Percentiles rank a stretch among this genome's conserved stretches.
These are phyloP conservation scores for Shiraia sp. DNA, from an alignment of 2,329 filamentous ascomycete species.

Conservation along the genomic window DNA sequence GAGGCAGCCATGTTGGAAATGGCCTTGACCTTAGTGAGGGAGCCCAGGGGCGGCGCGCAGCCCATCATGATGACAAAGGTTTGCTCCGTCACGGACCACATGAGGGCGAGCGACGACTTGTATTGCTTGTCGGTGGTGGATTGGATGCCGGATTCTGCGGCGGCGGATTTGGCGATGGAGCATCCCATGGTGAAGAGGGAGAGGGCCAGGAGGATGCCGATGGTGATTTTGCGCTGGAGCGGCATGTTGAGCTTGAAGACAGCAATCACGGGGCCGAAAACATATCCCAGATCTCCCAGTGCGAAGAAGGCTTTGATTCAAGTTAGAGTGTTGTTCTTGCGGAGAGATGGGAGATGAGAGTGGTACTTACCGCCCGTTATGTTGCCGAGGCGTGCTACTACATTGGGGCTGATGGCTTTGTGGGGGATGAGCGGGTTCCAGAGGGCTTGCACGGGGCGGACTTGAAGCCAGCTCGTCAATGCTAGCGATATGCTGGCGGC, in stretches of 20 bases:
- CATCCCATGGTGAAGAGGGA: slow-evolving; percentile 6
- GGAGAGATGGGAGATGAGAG: too few relatives aligned
- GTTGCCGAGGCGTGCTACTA: neutral
- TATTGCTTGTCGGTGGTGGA: slow-evolving; percentile 2
- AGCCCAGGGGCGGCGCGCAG: slow-evolving; percentile 2
- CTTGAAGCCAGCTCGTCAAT: neutral
- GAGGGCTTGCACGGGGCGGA: neutral
- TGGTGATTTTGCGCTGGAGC: slow-evolving; percentile 1
- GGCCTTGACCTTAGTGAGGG: neutral
- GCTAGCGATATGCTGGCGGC: neutral
- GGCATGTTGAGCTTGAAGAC: slow-evolving; percentile 10
- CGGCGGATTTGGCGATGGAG: slow-evolving; percentile 6
- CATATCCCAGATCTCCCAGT: slow-evolving; percentile 3
- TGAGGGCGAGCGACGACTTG: neutral
- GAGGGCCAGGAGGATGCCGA: slow-evolving; percentile 3
- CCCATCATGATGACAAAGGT: slow-evolving; percentile 7
- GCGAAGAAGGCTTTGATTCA: neutral
- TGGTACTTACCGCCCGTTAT: slow-evolving; percentile 1
- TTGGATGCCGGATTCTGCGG: neutral
- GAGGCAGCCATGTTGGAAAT: neutral
- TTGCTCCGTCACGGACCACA: slow-evolving; percentile 4
- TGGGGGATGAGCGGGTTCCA: slow-evolving; percentile 3
- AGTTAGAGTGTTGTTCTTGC: too few relatives aligned
- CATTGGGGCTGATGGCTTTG: neutral
- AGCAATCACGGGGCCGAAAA: slow-evolving; percentile 2